These are phyloP conservation scores for Sanguinoderma infundibulare DNA, from an alignment of 1,284 basidiomycete species.

Conservation along the genomic window DNA sequence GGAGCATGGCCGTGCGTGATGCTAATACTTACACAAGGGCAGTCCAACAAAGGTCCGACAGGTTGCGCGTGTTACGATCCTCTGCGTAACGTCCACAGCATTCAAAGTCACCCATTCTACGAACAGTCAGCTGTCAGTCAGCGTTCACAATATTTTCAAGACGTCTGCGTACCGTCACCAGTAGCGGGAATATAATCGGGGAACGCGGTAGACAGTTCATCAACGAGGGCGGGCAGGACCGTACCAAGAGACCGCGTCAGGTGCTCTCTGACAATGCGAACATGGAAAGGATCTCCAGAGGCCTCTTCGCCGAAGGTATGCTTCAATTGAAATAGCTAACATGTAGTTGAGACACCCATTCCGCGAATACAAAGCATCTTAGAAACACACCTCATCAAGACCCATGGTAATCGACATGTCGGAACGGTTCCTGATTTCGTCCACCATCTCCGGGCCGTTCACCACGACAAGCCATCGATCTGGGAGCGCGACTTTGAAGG, in stretches of 20 bases:
- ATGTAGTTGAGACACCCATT: neutral
- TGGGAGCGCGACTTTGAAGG: conserved; percentile 41
- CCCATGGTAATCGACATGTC: conserved; percentile 32
- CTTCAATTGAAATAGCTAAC: conserved; percentile 12
- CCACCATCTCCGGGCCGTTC: conserved; percentile 23
- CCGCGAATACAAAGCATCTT: too few species aligned
- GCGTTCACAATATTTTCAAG: too few species aligned
- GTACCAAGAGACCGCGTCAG: conserved; percentile 27
- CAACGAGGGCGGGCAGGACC: conserved; percentile 29
- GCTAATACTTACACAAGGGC: conserved; percentile 31
- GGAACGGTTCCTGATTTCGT: conserved; percentile 35
- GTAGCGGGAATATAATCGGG: conserved; percentile 20
- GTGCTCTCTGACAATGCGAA: conserved; percentile 27
- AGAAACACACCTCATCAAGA: conserved; percentile 29
- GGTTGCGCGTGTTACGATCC: conserved; percentile 29
- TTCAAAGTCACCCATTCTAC: conserved; percentile 26
- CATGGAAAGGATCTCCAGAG: conserved; percentile 30
- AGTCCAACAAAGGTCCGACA: conserved; percentile 34
- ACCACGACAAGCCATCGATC: conserved; percentile 36
- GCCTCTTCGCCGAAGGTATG: conserved; percentile 31
- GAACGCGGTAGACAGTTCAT: conserved; percentile 32
- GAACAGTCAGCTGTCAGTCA: too few species aligned
- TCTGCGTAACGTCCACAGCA: conserved; percentile 13
- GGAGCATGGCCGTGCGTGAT: neutral
- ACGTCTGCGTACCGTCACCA: conserved; percentile 21